phyloP scores from a whole-genome alignment of 257 asterid species.

The Solanum sitiens region DNA sequence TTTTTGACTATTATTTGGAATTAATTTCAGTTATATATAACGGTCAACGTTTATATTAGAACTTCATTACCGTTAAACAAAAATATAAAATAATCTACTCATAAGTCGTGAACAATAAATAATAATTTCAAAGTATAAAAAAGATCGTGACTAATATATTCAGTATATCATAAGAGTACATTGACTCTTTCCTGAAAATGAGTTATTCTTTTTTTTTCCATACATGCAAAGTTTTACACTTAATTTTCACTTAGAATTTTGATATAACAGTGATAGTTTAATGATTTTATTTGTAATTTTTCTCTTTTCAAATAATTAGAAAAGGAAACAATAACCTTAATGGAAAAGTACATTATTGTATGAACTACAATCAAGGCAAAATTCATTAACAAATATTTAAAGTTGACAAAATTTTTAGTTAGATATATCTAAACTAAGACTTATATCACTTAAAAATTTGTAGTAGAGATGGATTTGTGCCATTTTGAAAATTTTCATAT shows the following conservation, averaged over 20 bases:
- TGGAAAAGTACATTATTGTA: no score
- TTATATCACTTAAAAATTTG: no score
- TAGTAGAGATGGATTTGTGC: no score
- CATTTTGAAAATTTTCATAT: no score
- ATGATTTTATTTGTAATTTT: no score
- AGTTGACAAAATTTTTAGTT: no score
- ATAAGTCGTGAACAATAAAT: neutral
- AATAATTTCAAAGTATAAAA: neutral
- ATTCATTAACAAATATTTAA: no score
- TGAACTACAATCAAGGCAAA: neutral
- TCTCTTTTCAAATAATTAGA: neutral
- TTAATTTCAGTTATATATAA: neutral
- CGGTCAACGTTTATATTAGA: neutral
- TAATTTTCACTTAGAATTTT: neutral
- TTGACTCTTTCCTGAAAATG: neutral
- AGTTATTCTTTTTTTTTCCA: no score
- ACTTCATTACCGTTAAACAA: rapidly evolving
- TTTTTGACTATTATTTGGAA: neutral
- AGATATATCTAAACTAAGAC: neutral
- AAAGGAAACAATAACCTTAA: neutral
- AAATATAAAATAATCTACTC: neutral
- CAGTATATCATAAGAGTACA: neutral
- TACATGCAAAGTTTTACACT: neutral
- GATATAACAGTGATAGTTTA: neutral
- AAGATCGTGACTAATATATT: neutral